Percentiles rank a stretch among this genome's conserved stretches.
phyloP scores from a whole-genome alignment of 2,329 filamentous ascomycete species.

The Pseudocercospora eumusae region DNA sequence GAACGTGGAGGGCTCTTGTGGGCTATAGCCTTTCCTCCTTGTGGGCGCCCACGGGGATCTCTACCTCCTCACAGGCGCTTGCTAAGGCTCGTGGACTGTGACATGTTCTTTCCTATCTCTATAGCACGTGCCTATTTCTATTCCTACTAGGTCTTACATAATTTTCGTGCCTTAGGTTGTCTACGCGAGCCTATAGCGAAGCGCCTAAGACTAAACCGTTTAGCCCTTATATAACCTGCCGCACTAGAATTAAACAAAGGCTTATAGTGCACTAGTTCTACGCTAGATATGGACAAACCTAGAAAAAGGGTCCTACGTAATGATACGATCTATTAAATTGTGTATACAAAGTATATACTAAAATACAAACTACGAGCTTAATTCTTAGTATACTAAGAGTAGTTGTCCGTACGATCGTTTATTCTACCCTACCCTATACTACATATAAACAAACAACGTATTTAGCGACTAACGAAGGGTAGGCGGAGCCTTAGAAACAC shows the following conservation, averaged over 20 bases:
- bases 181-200: too few relatives aligned
- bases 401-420: neutral
- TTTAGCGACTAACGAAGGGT: neutral
- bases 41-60: too few relatives aligned
- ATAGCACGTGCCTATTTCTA: too few relatives aligned
- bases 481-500: neutral
- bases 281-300: neutral
- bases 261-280: neutral
- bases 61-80: neutral
- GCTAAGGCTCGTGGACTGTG: too few relatives aligned
- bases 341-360: neutral
- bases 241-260: neutral
- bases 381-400: neutral
- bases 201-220: too few relatives aligned
- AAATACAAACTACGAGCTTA: neutral
- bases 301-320: neutral
- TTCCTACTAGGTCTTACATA: too few relatives aligned
- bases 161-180: too few relatives aligned
- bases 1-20: too few relatives aligned
- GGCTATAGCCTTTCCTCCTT: too few relatives aligned
- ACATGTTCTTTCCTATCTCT: too few relatives aligned
- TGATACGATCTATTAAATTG: neutral
- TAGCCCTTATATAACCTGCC: neutral
- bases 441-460: neutral
- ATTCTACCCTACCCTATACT: neutral